A percentile compares a stretch with the other conserved stretches of the same genome.
phyloP scores from a whole-genome alignment of 108 stramenopile species.

The Nitzschia putrida region DNA sequence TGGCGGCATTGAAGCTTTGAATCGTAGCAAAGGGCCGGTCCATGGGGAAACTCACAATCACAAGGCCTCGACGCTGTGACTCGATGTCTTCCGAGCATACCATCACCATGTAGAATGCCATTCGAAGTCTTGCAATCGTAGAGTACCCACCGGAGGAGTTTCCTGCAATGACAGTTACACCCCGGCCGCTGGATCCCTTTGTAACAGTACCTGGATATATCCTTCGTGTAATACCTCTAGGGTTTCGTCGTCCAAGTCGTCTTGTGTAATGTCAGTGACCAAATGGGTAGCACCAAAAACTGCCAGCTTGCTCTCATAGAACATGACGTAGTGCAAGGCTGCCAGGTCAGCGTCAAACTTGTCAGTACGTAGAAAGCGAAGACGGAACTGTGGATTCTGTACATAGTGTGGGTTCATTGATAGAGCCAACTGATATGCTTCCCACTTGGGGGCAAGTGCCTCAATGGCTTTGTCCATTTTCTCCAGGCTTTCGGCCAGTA shows the following conservation, averaged over 20 bases:
- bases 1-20: not conserved
- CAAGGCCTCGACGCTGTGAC: constrained; percentile 21
- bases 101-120: constrained; percentile 7
- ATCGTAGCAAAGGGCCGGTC: not conserved
- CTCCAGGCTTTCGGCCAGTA: not conserved
- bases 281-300: constrained; percentile 6
- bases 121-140: not conserved
- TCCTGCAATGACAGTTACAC: too few species aligned
- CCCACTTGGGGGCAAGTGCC: not conserved
- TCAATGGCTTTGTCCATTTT: constrained; percentile 11
- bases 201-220: constrained; percentile 5
- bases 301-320: not conserved
- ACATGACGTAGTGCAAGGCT: not conserved
- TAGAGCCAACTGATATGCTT: not conserved
- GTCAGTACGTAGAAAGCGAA: not conserved
- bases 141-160: not conserved
- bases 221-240: not conserved
- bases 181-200: constrained; percentile 20
- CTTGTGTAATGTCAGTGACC: constrained; percentile 20
- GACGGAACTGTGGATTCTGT: not conserved
- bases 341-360: not conserved
- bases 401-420: not conserved
- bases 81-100: constrained; percentile 23
- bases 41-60: constrained; percentile 7
- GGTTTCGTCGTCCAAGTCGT: constrained; percentile 26